Evolutionary conservation across 352 stramenopile species (phyloP), one percentile per base, ranked within the genome.

Genomic region (Thalassiosira hispida): DNA sequence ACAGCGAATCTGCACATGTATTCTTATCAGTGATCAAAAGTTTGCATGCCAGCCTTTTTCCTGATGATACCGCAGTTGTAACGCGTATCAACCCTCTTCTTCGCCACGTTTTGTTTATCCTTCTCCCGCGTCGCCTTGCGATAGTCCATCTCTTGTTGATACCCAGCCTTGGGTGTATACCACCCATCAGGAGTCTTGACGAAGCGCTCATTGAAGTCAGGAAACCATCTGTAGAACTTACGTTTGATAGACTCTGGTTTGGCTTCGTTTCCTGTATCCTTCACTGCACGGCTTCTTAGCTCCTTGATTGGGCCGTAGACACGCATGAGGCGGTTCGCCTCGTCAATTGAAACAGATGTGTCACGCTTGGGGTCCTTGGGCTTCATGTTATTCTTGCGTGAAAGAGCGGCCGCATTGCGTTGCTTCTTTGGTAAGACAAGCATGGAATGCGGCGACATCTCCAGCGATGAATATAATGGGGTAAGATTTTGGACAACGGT

Each of bases 181-280:
- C 60, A 79, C 27, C 76, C 68, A 7, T 69, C 62, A n/a, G 49
- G 25, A 20, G 59, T 66, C 12, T 51, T 22, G 11, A 67, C 55
- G 47, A 84, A 84, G 27, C 76, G 51, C 29, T 78, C 52, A 27
- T 74, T 29, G 1, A 84, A 68, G 47, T 84, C 76, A 18, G 76
- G 76, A 33, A 84, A 84, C 76, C 76, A 84, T 35, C 76, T 52
- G 38, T 84, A 84, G 63, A 84, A 84, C 53, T 84, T 84, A 0
- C 76, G 73, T 46, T 68, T 81, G 25, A 81, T 56, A 25, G 65
- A 77, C 23, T 75, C 51, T 11, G 49, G 18, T 56, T 84, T 84
- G 25, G 56, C 22, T 3, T 25, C 11, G 5, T 59, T 57, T 12
- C 53, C 62, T 1, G 55, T 49, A 20, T 62, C 42, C 8, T 31